Conservation (phyloP, 148 eudicot species). For the Nepenthes gracilis region DNA sequence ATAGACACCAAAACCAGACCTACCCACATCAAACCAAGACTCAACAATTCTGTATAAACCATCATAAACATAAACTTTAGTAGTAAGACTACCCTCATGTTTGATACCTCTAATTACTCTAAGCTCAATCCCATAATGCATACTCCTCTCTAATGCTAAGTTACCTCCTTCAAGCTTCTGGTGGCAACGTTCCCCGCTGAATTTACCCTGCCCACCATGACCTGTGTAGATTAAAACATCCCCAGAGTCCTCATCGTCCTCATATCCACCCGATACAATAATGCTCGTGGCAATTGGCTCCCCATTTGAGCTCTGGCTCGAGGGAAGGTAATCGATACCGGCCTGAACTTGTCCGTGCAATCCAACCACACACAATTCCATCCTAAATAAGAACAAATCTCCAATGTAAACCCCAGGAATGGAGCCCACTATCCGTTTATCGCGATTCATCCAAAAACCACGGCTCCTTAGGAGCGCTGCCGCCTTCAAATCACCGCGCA, state of each 20-base stretch:
- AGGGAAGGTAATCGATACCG: conserved; percentile 73
- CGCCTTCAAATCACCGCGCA: conserved; percentile 61
- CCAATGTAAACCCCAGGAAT: conserved; percentile 78
- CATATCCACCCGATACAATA: conserved; percentile 89
- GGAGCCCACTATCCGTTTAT: conserved; percentile 72
- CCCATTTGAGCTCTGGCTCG: conserved; percentile 67
- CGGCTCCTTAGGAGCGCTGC: conserved; percentile 45
- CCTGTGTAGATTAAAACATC: conserved; percentile 77
- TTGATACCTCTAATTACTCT: conserved; percentile 81
- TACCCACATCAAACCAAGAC: conserved; percentile 81
- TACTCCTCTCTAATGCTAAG: conserved; percentile 73
- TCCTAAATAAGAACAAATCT: conserved; percentile 70
- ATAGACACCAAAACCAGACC: conserved; percentile 86
- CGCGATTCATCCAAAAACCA: conserved; percentile 70
- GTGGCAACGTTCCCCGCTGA: conserved; percentile 37
- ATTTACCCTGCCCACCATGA: conserved; percentile 80
- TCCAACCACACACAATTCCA: conserved; percentile 83
- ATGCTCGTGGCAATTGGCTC: conserved; percentile 90
- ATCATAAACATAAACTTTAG: conserved; percentile 86
- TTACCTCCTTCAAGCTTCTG: conserved; percentile 83
- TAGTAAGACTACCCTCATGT: conserved; percentile 46
- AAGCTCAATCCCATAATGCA: conserved; percentile 81
- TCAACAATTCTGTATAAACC: conserved; percentile 67
- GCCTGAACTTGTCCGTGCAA: conserved; percentile 83
- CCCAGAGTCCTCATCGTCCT: conserved; percentile 79